phyloP scores from a whole-genome alignment of 331 rosid species.

The Quercus lobata region DNA sequence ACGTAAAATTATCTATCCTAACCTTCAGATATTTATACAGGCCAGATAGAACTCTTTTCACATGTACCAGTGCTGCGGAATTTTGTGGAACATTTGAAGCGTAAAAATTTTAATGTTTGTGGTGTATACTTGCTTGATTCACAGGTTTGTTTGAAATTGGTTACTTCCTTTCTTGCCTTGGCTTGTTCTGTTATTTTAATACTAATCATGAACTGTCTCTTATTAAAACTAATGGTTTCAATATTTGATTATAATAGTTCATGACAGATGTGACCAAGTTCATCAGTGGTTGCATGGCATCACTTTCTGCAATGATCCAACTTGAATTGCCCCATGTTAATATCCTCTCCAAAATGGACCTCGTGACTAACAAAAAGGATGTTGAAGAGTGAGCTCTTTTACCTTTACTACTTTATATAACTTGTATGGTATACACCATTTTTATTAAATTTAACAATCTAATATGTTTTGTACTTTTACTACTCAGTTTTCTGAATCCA shows the following conservation, averaged over 20 bases:
- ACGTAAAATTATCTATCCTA: neutral
- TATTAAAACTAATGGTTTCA: conserved; percentile 2
- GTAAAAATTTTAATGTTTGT: conserved; percentile 75
- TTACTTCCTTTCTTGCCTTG: neutral
- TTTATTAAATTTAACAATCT: conserved; percentile 10
- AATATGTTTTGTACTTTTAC: neutral
- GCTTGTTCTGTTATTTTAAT: neutral
- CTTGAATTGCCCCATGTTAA: conserved; percentile 89
- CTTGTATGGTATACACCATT: neutral
- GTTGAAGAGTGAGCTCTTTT: conserved; percentile 56
- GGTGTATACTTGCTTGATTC: conserved; percentile 92
- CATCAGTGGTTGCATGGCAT: conserved; percentile 95
- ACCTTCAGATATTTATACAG: conserved; percentile 31
- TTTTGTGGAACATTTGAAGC: conserved; percentile 83
- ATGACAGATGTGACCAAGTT: conserved; percentile 93
- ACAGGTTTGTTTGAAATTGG: conserved; percentile 56
- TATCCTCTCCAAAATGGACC: conserved; percentile 96
- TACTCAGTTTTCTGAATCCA: conserved; percentile 71
- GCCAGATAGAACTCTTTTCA: conserved; percentile 90
- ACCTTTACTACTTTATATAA: neutral
- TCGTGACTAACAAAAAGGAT: conserved; percentile 70
- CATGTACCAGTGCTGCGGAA: conserved; percentile 81
- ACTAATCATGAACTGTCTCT: neutral
- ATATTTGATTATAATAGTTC: conserved; percentile 45
- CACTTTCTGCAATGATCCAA: conserved; percentile 94